A percentile compares a stretch with the other conserved stretches of the same genome.
These are phyloP conservation scores for Phytophthora syringae DNA, from an alignment of 352 stramenopile genomes.

Conservation along the genomic window DNA sequence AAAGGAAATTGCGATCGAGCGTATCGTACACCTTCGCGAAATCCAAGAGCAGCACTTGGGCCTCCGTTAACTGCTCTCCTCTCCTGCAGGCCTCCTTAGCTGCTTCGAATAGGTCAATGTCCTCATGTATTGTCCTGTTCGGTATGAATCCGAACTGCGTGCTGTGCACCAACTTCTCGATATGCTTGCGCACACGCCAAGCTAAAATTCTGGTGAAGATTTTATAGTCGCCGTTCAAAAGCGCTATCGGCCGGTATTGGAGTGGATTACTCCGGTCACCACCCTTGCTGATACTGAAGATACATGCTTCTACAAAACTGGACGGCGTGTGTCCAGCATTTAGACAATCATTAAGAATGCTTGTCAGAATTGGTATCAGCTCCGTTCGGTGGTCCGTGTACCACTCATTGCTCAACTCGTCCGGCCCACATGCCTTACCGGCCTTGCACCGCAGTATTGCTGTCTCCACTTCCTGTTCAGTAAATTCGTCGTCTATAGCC, in stretches of 20 bases:
- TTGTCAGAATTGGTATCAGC: background rate
- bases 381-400: background rate
- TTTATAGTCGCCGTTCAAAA: slow-evolving; percentile 14
- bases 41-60: slow-evolving; percentile 8
- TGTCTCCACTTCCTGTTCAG: background rate
- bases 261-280: slow-evolving; percentile 1
- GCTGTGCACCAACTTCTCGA: background rate
- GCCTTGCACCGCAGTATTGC: too few relatives aligned
- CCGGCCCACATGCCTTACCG: background rate
- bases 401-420: background rate
- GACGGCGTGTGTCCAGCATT: background rate
- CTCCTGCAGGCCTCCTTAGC: background rate
- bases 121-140: slow-evolving; percentile 2
- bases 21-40: slow-evolving; percentile 21
- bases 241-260: slow-evolving; percentile 1
- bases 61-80: background rate
- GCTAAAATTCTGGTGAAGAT: slow-evolving; percentile 11
- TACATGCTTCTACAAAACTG: background rate
- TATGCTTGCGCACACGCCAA: background rate
- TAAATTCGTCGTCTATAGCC: background rate
- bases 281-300: slow-evolving; percentile 7
- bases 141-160: slow-evolving; percentile 11
- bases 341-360: background rate
- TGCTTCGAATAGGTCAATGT: slow-evolving; percentile 7
- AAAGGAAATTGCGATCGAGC: slow-evolving; percentile 2